Base-by-base conservation (phyloP, 1,284 basidiomycete species). In the Cutaneotrichosporon spelunceum region DNA sequence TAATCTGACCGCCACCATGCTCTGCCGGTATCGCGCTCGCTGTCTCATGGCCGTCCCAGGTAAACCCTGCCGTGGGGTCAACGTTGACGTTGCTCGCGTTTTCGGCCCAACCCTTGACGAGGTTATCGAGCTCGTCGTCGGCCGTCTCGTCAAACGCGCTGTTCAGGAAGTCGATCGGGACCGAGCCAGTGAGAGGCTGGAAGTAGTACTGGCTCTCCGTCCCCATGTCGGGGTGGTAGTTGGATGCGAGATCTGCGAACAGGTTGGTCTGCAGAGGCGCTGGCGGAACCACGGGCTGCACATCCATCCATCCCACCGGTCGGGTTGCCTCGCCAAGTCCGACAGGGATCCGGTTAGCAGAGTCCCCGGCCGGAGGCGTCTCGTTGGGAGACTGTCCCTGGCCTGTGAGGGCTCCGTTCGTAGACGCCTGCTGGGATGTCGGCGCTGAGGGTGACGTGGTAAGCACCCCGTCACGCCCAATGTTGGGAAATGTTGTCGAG, bases 71-170 rank as follows among this genome's bases (percentile, higher is more conserved):
- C 21, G 23, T 19, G n/a, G 23, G 11, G 5, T 34, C 34, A 14
- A 53, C 21, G 33, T 34, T 26, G 34, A 34, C 16, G 52, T 53
- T 39, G 52, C 23, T 53, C 23, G 34, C 33, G 33, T 34, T 36
- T n/a, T 33, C 52, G n/a, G 52, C 52, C 52, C 52, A 53, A 14
- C 52, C 33, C 21, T 34, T 33, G 33, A 53, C 52, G 34, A 53
- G 33, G 52, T 39, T 34, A 23, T 53, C 52, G 52, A 36, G 52
- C 33, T 53, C 52, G 52, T 53, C 52, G 52, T 53, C 34, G 52
- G 19, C 52, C 16, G 34, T 26, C 23, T 34, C 21, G 34, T 34
- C 52, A 14, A 29, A n/a, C 5, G 48, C 24, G 24, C 19, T 26
- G 48, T 50, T 50, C 23, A 36, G 11, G 21, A 53, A 53, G 23